Percentiles rank a stretch among this genome's conserved stretches.
Evolutionary conservation across 169 alveolate genomes (phyloP).

Genomic region (Sarcocystis neurona): DNA sequence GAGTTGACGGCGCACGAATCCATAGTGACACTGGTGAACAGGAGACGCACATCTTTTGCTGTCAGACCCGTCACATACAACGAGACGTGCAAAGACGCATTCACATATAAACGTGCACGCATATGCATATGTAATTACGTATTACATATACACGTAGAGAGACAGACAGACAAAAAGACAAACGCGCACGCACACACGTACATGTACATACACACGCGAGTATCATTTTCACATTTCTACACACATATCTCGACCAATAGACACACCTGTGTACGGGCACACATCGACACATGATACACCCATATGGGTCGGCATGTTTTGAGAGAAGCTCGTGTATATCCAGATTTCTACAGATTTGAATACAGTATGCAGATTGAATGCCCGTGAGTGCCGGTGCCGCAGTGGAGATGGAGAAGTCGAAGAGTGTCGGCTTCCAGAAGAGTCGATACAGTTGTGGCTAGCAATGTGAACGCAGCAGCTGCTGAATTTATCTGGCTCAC

Average conservation of each 20-base stretch:
- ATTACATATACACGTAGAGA: too few species aligned
- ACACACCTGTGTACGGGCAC: neutral
- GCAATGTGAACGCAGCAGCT: neutral
- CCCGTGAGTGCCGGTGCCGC: neutral
- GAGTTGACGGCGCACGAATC: too few species aligned
- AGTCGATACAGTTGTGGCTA: neutral
- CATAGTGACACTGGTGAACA: too few species aligned
- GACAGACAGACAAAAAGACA: neutral
- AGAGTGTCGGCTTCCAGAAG: neutral
- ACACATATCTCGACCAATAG: neutral
- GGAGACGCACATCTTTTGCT: too few species aligned
- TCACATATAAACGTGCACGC: too few species aligned
- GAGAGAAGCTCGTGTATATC: neutral
- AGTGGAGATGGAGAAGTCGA: too few species aligned
- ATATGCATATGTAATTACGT: too few species aligned
- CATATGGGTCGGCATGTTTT: neutral
- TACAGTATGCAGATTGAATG: neutral
- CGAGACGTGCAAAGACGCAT: too few species aligned
- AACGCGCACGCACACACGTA: neutral
- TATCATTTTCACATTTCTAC: neutral
- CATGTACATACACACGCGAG: neutral
- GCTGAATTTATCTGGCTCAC: neutral
- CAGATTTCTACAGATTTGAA: neutral
- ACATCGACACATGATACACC: neutral
- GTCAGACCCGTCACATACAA: too few species aligned